A percentile compares a stretch with the other conserved stretches of the same genome.
Evolutionary conservation across 2,329 filamentous ascomycete genomes (phyloP).

Genomic region (Scedosporium aurantiacum): DNA sequence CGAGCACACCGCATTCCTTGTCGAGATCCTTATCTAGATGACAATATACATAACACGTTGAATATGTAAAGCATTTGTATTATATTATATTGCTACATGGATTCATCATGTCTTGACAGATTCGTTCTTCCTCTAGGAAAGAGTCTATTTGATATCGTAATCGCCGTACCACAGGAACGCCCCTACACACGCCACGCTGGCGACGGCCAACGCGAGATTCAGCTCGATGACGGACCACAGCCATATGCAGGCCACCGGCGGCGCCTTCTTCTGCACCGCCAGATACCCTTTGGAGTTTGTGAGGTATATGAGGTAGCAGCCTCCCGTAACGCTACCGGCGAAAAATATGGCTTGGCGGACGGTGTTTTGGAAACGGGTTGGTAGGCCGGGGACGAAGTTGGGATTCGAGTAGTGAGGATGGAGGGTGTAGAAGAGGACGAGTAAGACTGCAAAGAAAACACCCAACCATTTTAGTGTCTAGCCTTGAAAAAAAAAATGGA

Average conservation of each 20-base stretch:
- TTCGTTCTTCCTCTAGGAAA: neutral
- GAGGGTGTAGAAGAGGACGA: slow-evolving; percentile 43
- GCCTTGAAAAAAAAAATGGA: slow-evolving; percentile 4
- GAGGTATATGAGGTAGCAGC: slow-evolving; percentile 71
- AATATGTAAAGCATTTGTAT: no score
- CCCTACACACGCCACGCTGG: slow-evolving; percentile 35
- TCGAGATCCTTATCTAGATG: neutral
- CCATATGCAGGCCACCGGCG: slow-evolving; percentile 83
- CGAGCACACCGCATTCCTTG: neutral
- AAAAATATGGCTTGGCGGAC: slow-evolving; percentile 55
- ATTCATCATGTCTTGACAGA: neutral
- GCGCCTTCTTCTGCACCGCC: slow-evolving; percentile 81
- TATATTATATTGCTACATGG: neutral
- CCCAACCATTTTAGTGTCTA: neutral
- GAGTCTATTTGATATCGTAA: slow-evolving; percentile 30
- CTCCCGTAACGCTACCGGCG: slow-evolving; percentile 44
- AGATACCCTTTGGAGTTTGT: slow-evolving; percentile 75
- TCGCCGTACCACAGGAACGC: slow-evolving; percentile 37
- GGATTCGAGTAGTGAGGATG: slow-evolving; percentile 42
- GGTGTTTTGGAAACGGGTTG: slow-evolving; percentile 31
- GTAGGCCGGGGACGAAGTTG: slow-evolving; percentile 37
- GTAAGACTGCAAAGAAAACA: slow-evolving; percentile 32
- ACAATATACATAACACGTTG: neutral
- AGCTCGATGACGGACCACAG: slow-evolving; percentile 88
- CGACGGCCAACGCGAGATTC: slow-evolving; percentile 53